Conservation (phyloP, 2,329 filamentous ascomycete species). For the Beauveria sp. region DNA sequence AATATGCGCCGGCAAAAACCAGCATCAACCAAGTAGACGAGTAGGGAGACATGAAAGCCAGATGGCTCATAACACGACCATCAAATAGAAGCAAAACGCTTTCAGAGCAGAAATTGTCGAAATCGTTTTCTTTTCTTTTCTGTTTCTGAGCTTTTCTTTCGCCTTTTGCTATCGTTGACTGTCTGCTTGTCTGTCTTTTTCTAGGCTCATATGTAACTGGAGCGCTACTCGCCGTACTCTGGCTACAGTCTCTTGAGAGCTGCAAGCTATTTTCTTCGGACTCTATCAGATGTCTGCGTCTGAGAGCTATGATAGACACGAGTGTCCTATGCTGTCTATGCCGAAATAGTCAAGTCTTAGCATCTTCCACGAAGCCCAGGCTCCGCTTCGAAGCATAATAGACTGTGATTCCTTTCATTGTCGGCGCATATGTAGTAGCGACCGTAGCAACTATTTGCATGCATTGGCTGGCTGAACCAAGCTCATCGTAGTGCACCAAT, state of each 20-base stretch:
- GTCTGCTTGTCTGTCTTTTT: slow-evolving; percentile 21
- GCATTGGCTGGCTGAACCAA: neutral
- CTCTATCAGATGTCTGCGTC: slow-evolving; percentile 38
- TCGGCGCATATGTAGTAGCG: neutral
- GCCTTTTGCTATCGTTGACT: slow-evolving; percentile 60
- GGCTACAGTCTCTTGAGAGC: slow-evolving; percentile 43
- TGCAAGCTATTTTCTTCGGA: slow-evolving; percentile 27
- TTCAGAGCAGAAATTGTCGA: slow-evolving; percentile 37
- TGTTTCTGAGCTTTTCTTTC: slow-evolving; percentile 15
- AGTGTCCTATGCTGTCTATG: slow-evolving; percentile 26
- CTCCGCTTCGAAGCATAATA: neutral
- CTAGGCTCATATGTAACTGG: slow-evolving; percentile 58
- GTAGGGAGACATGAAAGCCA: slow-evolving; percentile 33
- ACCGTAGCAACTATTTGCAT: neutral
- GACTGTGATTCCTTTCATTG: neutral
- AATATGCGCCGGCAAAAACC: neutral
- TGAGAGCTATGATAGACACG: slow-evolving; percentile 39
- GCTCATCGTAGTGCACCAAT: neutral
- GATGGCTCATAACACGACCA: slow-evolving; percentile 18
- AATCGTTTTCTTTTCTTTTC: slow-evolving; percentile 20
- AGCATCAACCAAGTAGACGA: slow-evolving; percentile 9
- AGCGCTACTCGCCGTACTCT: slow-evolving; percentile 52
- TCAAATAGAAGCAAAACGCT: slow-evolving; percentile 8
- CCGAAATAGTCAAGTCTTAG: slow-evolving; percentile 14
- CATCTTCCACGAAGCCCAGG: neutral